Conservation (phyloP, 352 stramenopile genomes). For the Bremia lactucae region DNA sequence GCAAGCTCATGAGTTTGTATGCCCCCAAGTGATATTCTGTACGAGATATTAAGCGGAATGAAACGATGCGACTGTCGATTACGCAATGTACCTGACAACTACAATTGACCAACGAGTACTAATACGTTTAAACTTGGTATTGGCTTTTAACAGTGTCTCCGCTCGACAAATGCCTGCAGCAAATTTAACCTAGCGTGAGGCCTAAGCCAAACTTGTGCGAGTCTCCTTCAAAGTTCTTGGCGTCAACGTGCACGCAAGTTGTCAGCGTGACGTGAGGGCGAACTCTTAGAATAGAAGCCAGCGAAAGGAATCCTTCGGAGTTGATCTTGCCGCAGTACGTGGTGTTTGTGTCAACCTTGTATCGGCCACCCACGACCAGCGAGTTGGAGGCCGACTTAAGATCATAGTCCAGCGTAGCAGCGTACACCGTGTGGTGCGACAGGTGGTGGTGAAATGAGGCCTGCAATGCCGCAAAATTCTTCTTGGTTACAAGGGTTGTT, state of each 20-base stretch:
- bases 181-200: conserved; percentile 73
- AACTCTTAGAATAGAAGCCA: conserved; percentile 81
- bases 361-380: conserved; percentile 71
- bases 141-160: conserved; percentile 7
- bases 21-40: no score
- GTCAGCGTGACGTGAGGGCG: conserved; percentile 74
- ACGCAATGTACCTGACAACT: no score
- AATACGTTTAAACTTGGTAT: no score
- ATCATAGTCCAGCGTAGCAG: conserved; percentile 83
- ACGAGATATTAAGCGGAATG: no score
- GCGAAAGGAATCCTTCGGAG: conserved; percentile 78
- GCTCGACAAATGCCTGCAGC: conserved; percentile 4
- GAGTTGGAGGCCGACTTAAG: conserved; percentile 78
- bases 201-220: conserved; percentile 87
- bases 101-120: no score
- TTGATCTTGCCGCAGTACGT: conserved; percentile 82
- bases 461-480: conserved; percentile 76
- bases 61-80: no score
- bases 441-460: conserved; percentile 78
- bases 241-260: conserved; percentile 80
- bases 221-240: conserved; percentile 87
- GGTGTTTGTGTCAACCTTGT: conserved; percentile 70
- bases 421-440: conserved; percentile 78
- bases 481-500: conserved; percentile 75
- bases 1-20: no score